phyloP scores from a whole-genome alignment of 257 asterid genomes.

The Thymus quinquecostatus region DNA sequence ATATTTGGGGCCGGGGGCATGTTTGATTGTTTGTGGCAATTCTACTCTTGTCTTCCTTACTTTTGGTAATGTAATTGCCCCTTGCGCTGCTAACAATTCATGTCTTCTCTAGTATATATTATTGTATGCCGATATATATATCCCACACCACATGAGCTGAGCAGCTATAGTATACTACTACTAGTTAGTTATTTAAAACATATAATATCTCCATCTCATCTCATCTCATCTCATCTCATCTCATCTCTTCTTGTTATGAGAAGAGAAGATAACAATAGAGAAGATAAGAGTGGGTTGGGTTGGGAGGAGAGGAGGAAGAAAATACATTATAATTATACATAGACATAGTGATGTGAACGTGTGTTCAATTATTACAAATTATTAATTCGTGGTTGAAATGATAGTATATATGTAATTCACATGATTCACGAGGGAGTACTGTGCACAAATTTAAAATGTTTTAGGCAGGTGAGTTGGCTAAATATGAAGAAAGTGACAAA shows the following conservation, averaged over 20 bases:
- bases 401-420: background rate
- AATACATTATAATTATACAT: too few species aligned
- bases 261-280: too few species aligned
- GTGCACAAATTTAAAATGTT: background rate
- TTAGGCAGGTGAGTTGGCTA: background rate
- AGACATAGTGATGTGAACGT: conserved; percentile 21
- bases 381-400: background rate
- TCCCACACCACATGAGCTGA: background rate
- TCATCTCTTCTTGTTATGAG: too few species aligned
- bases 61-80: background rate
- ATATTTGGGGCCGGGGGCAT: too few species aligned
- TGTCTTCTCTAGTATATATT: background rate
- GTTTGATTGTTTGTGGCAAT: background rate
- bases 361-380: conserved; percentile 11
- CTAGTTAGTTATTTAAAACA: too few species aligned
- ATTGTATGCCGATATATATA: too few species aligned
- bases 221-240: too few species aligned
- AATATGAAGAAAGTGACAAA: background rate
- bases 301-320: too few species aligned
- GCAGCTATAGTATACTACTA: too few species aligned
- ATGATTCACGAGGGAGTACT: conserved; percentile 23
- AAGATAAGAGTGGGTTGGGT: too few species aligned
- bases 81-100: background rate
- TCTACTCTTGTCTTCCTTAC: background rate
- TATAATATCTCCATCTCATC: too few species aligned